Percentiles rank a stretch among this genome's conserved stretches.
These are phyloP conservation scores for Hypoxylon lienhwacheense DNA, from an alignment of 495 filamentous ascomycete genomes.

Conservation along the genomic window DNA sequence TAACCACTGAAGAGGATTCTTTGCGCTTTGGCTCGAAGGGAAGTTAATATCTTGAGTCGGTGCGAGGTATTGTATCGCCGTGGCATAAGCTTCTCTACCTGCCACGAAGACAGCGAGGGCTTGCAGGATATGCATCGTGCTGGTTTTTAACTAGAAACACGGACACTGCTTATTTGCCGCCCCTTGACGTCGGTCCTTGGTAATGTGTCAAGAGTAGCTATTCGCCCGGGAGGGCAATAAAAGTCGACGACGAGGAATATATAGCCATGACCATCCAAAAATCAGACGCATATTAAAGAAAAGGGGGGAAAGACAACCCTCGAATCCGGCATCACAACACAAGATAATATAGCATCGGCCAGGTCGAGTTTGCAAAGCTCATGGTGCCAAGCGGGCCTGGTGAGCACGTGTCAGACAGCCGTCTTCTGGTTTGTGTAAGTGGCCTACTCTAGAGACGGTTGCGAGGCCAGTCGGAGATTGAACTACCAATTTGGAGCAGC, in stretches of 20 bases:
- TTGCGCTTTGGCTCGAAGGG: slow-evolving; percentile 39
- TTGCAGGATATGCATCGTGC: slow-evolving; percentile 10
- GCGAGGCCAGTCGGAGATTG: slow-evolving; percentile 30
- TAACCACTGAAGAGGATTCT: slow-evolving; percentile 49
- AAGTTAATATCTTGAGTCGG: slow-evolving; percentile 47
- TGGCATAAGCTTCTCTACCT: not conserved
- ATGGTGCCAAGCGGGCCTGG: not conserved
- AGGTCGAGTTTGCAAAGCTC: no score
- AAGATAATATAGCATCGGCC: no score
- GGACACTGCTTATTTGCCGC: no score
- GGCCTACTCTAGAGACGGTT: slow-evolving; percentile 4
- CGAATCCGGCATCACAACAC: no score
- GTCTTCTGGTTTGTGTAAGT: slow-evolving; percentile 24
- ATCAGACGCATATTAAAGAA: no score
- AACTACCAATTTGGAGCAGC: slow-evolving; percentile 20
- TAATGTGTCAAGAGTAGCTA: no score
- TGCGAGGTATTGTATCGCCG: slow-evolving; percentile 30
- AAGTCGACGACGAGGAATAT: no score
- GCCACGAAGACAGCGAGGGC: not conserved
- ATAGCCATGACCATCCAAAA: no score
- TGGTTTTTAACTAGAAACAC: not conserved
- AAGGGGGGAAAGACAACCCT: no score
- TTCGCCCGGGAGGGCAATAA: no score
- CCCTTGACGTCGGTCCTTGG: no score
- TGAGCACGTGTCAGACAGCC: slow-evolving; percentile 19